A percentile compares a stretch with the other conserved stretches of the same genome.
Conservation (phyloP, 2,329 filamentous ascomycete species). For the Xylariaceae sp. region DNA sequence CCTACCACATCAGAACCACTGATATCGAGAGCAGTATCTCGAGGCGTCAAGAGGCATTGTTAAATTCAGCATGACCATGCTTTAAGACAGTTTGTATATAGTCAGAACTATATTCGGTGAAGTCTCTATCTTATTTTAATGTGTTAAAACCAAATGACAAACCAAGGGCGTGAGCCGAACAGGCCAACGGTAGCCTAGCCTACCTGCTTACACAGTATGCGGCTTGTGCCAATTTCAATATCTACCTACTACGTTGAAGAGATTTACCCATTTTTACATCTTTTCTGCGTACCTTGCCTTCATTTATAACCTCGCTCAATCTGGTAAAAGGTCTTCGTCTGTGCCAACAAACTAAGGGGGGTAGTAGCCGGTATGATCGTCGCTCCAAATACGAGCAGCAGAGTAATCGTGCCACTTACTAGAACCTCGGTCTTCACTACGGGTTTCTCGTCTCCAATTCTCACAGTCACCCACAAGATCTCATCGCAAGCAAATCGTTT, state of each 20-base stretch:
- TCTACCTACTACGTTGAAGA: no score
- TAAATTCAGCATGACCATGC: no score
- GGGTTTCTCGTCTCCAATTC: not conserved
- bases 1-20: no score
- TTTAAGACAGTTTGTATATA: no score
- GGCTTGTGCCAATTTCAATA: no score
- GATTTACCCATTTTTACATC: no score
- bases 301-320: not conserved
- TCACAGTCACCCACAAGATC: not conserved
- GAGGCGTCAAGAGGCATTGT: no score
- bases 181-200: not conserved
- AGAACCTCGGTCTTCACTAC: not conserved
- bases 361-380: conserved; percentile 11
- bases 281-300: not conserved
- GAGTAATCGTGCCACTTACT: conserved; percentile 6
- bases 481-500: not conserved
- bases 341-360: not conserved
- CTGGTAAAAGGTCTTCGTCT: not conserved
- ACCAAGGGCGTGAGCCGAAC: conserved; percentile 19
- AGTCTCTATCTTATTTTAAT: no score
- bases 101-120: no score
- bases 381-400: conserved; percentile 7
- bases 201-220: no score
- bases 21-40: no score
- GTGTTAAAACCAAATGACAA: conserved; percentile 18